Percentiles rank a stretch among this genome's conserved stretches.
These are phyloP conservation scores for Backusella liffmaniae DNA, from an alignment of 192 early-diverging fungal genomes.

Conservation along the genomic window DNA sequence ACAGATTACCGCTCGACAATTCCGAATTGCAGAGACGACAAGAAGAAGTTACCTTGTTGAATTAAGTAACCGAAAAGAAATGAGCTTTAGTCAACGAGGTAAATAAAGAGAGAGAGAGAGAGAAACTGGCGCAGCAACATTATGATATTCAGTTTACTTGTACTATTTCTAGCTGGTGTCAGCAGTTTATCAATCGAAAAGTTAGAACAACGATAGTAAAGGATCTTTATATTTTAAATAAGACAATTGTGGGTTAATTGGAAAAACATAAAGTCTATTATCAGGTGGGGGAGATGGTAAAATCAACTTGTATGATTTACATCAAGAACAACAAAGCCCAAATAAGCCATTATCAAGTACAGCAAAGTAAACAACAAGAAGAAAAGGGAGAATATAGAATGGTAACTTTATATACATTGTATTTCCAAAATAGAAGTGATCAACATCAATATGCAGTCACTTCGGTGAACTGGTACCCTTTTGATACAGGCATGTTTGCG, in stretches of 20 bases:
- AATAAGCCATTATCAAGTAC: slow-evolving; percentile 32
- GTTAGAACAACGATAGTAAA: slow-evolving; percentile 56
- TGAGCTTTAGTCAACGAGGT: slow-evolving; percentile 23
- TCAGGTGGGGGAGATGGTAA: slow-evolving; percentile 60
- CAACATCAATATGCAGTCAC: slow-evolving; percentile 71
- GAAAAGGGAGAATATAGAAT: neutral
- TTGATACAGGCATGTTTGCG: slow-evolving; percentile 83
- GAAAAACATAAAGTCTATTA: slow-evolving; percentile 47
- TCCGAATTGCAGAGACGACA: slow-evolving; percentile 31
- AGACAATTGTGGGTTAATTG: neutral
- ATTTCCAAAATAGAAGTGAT: slow-evolving; percentile 17
- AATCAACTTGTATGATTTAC: slow-evolving; percentile 64
- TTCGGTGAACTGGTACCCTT: slow-evolving; percentile 76
- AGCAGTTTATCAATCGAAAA: slow-evolving; percentile 53
- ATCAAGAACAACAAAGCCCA: slow-evolving; percentile 24
- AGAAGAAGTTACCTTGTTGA: slow-evolving; percentile 23
- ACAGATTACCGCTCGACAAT: neutral
- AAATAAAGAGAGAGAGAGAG: neutral
- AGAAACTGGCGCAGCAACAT: neutral
- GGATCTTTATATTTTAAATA: neutral
- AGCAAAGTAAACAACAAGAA: slow-evolving; percentile 26
- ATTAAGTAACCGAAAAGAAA: slow-evolving; percentile 28
- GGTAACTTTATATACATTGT: neutral
- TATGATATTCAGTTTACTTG: neutral
- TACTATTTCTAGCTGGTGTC: slow-evolving; percentile 33